These are phyloP conservation scores for Pleurotus eryngii DNA, from an alignment of 768 basidiomycete species.

Conservation along the genomic window DNA sequence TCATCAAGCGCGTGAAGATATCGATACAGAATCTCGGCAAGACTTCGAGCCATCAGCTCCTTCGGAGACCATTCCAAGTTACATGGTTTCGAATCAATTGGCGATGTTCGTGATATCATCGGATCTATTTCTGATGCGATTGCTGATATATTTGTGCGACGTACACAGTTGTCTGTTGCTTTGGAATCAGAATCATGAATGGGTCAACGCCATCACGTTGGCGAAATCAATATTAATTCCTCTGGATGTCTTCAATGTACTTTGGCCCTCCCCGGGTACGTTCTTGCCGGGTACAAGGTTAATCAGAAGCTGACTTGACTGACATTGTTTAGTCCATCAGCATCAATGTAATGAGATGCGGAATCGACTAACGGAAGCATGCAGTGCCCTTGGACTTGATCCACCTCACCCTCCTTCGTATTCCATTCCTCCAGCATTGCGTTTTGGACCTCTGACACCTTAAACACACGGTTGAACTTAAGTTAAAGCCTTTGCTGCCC, in stretches of 20 bases:
- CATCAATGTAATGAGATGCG: constrained; percentile 46
- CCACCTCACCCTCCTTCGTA: constrained; percentile 37
- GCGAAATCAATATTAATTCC: constrained; percentile 62
- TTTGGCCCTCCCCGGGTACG: constrained; percentile 62
- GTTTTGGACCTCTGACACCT: constrained; percentile 2
- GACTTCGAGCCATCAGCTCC: constrained; percentile 51
- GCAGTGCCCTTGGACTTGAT: constrained; percentile 36
- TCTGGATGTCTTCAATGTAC: constrained; percentile 61
- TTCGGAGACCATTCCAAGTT: constrained; percentile 66
- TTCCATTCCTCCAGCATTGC: constrained; percentile 31
- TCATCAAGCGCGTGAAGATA: constrained; percentile 57
- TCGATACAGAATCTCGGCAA: constrained; percentile 52
- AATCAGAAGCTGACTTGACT: not conserved
- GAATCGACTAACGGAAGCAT: constrained; percentile 46
- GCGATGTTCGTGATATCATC: constrained; percentile 42
- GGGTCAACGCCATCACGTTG: constrained; percentile 58
- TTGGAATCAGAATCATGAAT: constrained; percentile 59
- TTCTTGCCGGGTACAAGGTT: constrained; percentile 7
- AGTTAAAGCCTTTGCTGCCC: not conserved
- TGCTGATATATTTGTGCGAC: not conserved
- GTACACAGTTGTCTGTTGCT: constrained; percentile 54
- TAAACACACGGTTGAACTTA: not conserved
- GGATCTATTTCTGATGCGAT: not conserved
- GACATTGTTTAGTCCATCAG: constrained; percentile 37
- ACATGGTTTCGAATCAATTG: constrained; percentile 71